These are phyloP conservation scores for Rhinocladiella similis DNA, from an alignment of 2,329 filamentous ascomycete species.

Conservation along the genomic window DNA sequence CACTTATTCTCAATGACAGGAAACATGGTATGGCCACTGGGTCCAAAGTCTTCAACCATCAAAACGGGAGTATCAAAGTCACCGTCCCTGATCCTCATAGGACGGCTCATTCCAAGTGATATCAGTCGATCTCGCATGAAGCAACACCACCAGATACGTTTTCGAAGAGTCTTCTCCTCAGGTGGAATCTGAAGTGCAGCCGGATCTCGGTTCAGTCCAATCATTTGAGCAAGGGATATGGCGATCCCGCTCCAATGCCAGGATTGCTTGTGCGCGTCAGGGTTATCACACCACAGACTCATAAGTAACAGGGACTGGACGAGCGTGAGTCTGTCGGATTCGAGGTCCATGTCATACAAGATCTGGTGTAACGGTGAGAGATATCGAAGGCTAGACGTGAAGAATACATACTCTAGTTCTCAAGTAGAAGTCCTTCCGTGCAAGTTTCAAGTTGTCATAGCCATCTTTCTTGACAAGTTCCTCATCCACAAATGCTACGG, in stretches of 20 bases:
- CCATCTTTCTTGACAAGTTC: constrained; percentile 82
- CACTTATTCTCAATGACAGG: too few relatives aligned
- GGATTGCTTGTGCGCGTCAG: constrained; percentile 93
- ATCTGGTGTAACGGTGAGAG: constrained; percentile 36
- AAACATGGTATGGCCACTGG: background rate
- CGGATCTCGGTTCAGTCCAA: constrained; percentile 65
- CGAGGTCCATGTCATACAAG: constrained; percentile 92
- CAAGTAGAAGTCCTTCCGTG: constrained; percentile 1
- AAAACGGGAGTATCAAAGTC: constrained; percentile 17
- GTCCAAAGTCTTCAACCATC: constrained; percentile 8
- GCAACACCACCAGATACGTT: constrained; percentile 95
- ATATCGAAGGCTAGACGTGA: constrained; percentile 35
- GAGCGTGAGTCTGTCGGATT: constrained; percentile 80
- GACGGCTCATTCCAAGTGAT: constrained; percentile 73
- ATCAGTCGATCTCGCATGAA: constrained; percentile 92
- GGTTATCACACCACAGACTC: constrained; percentile 97
- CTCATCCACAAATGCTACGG: constrained; percentile 82
- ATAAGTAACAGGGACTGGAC: constrained; percentile 86
- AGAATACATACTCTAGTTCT: constrained; percentile 48
- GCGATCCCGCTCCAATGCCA: constrained; percentile 98
- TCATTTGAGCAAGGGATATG: constrained; percentile 86
- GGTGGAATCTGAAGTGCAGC: constrained; percentile 59
- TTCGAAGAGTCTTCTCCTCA: constrained; percentile 78
- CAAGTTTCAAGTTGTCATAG: constrained; percentile 57
- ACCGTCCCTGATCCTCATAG: constrained; percentile 86